Base-by-base conservation (phyloP, 352 stramenopile genomes). In the Phytophthora sojae region DNA sequence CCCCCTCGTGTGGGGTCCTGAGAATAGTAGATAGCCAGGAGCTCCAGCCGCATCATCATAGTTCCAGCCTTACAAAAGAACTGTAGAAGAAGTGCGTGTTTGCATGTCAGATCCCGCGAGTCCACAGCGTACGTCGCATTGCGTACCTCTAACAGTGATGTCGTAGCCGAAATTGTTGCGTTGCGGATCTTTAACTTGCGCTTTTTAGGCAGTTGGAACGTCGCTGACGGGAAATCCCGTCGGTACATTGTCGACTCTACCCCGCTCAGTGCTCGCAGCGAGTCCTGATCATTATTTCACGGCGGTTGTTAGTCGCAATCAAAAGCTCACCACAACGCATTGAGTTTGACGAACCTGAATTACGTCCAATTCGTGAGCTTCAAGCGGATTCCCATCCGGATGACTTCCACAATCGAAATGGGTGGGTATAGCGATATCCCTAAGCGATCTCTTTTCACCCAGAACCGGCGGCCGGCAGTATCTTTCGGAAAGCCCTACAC, bases 161-260 rank as follows among this genome's bases (percentile, higher is more conserved):
- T 47, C n/a, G 89, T 79, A 37, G 69, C 77, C 9, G 61, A 78
- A 26, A 85, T 50, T 3, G 81, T 82, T 32, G 75, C 66, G 50
- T 77, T 82, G 12, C 57, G 66, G 21, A 88, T 62, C 61, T 85
- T 88, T 21, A 92, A n/a, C 5, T 30, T 64, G 14, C 77, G 69
- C 55, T 67, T 82, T 42, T 71, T 59, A 30, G 86, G 79, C n/a
- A 92, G 60, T 30, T 74, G 58, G 42, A 94, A 86, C 19, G 61
- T 73, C 35, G 76, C 83, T 6, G 75, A 73, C 8, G 57, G 30
- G 4, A 83, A 35, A 59, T 88, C 73, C 35, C 76, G 69, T 29
- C 80, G 76, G 49, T 89, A 89, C 30, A 91, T 50, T 32, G 81
- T 78, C 6, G 86, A 94, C 1, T 90, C 80, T 35, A 94, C 74